Conservation (phyloP, 2,329 filamentous ascomycete species). For the Knoxdaviesia capensis region DNA sequence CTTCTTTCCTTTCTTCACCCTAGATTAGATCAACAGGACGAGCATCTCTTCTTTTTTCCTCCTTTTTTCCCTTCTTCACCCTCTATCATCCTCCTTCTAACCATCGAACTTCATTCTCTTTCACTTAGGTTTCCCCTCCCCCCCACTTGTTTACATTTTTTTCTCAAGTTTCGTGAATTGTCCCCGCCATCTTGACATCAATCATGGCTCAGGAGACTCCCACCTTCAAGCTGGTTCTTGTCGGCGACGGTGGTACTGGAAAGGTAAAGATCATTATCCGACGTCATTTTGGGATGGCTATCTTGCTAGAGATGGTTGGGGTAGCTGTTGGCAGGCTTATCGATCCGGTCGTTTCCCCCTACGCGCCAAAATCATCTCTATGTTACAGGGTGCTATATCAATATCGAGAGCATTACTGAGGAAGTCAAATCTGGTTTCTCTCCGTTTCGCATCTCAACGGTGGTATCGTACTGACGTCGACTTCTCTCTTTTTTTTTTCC, state of each 20-base stretch:
- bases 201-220: conserved; percentile 20
- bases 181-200: conserved; percentile 1
- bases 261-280: conserved; percentile 40
- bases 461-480: background rate
- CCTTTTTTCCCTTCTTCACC: conserved; percentile 3
- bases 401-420: too few relatives aligned
- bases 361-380: too few relatives aligned
- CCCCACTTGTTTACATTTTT: conserved; percentile 27
- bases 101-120: conserved; percentile 1
- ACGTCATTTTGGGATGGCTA: too few relatives aligned
- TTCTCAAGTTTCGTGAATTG: conserved; percentile 5
- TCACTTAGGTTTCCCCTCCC: conserved; percentile 4
- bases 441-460: too few relatives aligned
- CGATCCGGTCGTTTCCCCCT: too few relatives aligned
- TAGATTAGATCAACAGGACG: too few relatives aligned
- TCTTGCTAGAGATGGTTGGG: too few relatives aligned
- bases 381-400: too few relatives aligned
- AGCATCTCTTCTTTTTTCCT: conserved; percentile 1
- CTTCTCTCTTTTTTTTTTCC: background rate
- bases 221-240: conserved; percentile 99
- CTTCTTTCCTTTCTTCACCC: too few relatives aligned
- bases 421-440: too few relatives aligned
- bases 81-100: conserved; percentile 2
- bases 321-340: too few relatives aligned
- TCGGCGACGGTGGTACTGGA: conserved; percentile 97